These are phyloP conservation scores for Ophiosphaerella narmari DNA, from an alignment of 2,329 filamentous ascomycete genomes.

Conservation along the genomic window DNA sequence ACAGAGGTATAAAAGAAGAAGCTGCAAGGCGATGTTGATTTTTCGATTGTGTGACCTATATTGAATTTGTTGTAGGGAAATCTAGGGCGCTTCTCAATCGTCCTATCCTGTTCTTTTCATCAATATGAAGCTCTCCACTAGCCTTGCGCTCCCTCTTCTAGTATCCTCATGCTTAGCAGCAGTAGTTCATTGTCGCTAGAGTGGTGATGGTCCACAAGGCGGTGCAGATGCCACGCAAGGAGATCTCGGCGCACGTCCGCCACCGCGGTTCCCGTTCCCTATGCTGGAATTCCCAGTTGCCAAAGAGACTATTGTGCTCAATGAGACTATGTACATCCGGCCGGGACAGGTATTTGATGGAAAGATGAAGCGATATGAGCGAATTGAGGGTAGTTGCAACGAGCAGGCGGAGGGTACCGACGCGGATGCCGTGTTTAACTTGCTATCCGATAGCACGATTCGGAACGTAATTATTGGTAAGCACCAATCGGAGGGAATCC, in stretches of 20 bases:
- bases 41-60: not conserved
- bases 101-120: not conserved
- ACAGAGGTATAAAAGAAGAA: not conserved
- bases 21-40: not conserved
- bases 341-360: constrained; percentile 30
- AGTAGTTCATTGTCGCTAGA: constrained; percentile 22
- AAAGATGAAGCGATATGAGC: constrained; percentile 34
- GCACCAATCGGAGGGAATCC: constrained; percentile 31
- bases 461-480: constrained; percentile 31
- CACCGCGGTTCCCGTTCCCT: constrained; percentile 27
- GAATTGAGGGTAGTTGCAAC: constrained; percentile 27
- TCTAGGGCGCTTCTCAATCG: not conserved
- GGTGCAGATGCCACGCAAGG: constrained; percentile 25
- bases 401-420: constrained; percentile 33
- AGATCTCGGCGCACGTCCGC: constrained; percentile 25
- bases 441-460: constrained; percentile 26
- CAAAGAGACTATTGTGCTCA: constrained; percentile 30
- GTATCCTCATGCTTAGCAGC: constrained; percentile 24
- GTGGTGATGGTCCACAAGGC: constrained; percentile 29
- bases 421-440: constrained; percentile 31
- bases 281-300: constrained; percentile 26
- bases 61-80: not conserved
- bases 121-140: constrained; percentile 26
- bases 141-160: constrained; percentile 23
- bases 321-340: constrained; percentile 30